Conservation (phyloP, 495 filamentous ascomycete species). For the Choiromyces venosus region DNA sequence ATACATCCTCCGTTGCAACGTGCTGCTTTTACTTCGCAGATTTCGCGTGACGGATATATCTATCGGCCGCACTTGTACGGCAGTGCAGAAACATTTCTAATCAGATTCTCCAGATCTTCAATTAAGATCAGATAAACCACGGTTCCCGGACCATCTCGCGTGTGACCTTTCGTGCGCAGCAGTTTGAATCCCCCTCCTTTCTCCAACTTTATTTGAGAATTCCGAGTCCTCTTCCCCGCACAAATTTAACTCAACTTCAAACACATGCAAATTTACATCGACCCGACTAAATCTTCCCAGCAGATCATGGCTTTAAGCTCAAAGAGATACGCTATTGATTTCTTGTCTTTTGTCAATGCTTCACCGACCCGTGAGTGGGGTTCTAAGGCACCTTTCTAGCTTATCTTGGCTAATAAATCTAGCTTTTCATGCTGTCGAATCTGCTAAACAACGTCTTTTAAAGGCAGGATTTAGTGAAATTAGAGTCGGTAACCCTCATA, state of each 20-base stretch:
- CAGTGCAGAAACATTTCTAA: too few species aligned
- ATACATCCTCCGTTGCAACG: too few species aligned
- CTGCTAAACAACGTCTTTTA: slow-evolving; percentile 64
- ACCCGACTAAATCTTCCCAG: slow-evolving; percentile 1
- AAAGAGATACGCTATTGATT: slow-evolving; percentile 65
- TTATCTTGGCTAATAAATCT: slow-evolving; percentile 12
- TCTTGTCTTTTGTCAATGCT: slow-evolving; percentile 88
- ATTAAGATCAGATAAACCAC: neutral
- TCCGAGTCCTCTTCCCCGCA: slow-evolving; percentile 27
- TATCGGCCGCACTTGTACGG: too few species aligned
- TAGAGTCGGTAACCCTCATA: slow-evolving; percentile 50
- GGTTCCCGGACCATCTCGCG: neutral
- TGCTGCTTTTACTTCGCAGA: too few species aligned
- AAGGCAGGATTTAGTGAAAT: slow-evolving; percentile 81
- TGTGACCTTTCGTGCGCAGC: neutral
- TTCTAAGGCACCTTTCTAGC: neutral
- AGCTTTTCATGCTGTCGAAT: slow-evolving; percentile 94
- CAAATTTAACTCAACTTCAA: neutral
- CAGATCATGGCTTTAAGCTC: slow-evolving; percentile 57
- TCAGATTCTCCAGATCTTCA: neutral
- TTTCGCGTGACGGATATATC: too few species aligned
- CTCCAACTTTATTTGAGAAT: neutral
- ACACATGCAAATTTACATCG: neutral
- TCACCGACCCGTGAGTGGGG: slow-evolving; percentile 78
- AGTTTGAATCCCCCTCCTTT: neutral